phyloP scores from a whole-genome alignment of 1,139 yeast genomes.

The Hanseniaspora gamundiae region DNA sequence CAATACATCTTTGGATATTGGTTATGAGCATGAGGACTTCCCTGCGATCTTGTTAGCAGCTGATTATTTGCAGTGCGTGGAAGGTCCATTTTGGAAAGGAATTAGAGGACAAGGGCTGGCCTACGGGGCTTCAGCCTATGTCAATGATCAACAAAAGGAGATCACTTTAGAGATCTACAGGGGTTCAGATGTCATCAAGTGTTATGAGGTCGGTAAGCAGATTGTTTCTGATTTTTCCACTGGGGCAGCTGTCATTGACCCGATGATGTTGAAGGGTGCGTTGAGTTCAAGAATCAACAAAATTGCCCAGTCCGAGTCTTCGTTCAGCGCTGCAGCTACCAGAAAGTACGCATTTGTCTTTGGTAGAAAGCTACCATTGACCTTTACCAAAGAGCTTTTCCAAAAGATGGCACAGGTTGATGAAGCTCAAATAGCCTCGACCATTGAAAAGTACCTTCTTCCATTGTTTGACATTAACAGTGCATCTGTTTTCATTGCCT shows the following conservation, averaged over 20 bases:
- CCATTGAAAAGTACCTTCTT: constrained; percentile 46
- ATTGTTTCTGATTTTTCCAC: constrained; percentile 51
- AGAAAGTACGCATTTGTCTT: constrained; percentile 54
- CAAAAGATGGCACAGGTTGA: constrained; percentile 40
- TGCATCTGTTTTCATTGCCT: constrained; percentile 56
- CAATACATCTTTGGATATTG: constrained; percentile 35
- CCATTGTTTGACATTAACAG: constrained; percentile 45
- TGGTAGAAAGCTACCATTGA: constrained; percentile 58
- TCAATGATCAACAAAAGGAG: constrained; percentile 55
- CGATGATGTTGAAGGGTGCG: constrained; percentile 53
- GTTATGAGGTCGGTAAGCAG: constrained; percentile 53
- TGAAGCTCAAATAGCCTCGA: constrained; percentile 41
- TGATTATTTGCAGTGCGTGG: constrained; percentile 73
- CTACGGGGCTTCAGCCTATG: constrained; percentile 63
- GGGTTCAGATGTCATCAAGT: constrained; percentile 71
- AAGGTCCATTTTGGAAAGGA: constrained; percentile 96
- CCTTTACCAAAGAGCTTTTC: constrained; percentile 40
- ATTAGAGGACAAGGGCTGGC: constrained; percentile 94
- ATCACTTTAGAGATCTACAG: constrained; percentile 60
- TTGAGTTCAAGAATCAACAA: constrained; percentile 61
- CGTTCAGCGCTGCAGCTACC: constrained; percentile 50
- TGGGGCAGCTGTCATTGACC: constrained; percentile 45
- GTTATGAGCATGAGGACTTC: constrained; percentile 54
- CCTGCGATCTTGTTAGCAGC: constrained; percentile 63
- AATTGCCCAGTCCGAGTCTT: constrained; percentile 55